Percentiles rank a stretch among this genome's conserved stretches.
These are phyloP conservation scores for Blakeslea trispora DNA, from an alignment of 371 early-diverging fungal species.

Conservation along the genomic window DNA sequence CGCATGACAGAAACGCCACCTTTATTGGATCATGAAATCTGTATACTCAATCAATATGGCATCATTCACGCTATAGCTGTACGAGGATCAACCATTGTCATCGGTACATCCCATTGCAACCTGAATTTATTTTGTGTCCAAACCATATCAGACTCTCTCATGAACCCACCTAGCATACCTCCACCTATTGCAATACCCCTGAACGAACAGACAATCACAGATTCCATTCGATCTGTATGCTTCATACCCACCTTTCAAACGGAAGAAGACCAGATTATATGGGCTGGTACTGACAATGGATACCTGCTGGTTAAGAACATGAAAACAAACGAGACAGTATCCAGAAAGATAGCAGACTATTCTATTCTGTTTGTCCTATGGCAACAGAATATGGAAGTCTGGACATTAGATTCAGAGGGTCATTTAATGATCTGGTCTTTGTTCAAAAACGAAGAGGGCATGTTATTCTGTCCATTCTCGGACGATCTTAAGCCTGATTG, in stretches of 20 bases:
- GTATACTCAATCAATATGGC: conserved; percentile 4
- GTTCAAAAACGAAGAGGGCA: conserved; percentile 5
- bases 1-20: background rate
- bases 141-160: background rate
- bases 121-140: background rate
- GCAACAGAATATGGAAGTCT: conserved; percentile 45
- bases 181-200: background rate
- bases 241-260: conserved; percentile 5
- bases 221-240: conserved; percentile 4
- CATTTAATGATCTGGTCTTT: conserved; percentile 63
- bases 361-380: conserved; percentile 61
- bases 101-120: background rate
- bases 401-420: conserved; percentile 71
- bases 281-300: conserved; percentile 14
- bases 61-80: conserved; percentile 3
- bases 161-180: background rate
- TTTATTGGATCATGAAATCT: conserved; percentile 1
- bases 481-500: background rate
- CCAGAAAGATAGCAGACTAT: conserved; percentile 3
- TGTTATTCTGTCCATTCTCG: no score
- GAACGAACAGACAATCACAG: background rate
- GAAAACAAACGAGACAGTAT: background rate
- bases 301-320: background rate
- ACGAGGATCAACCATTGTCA: background rate
- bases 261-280: background rate